Percentiles rank a stretch among this genome's conserved stretches.
phyloP scores from a whole-genome alignment of 192 early-diverging fungal genomes.

The Coemansia sp. region DNA sequence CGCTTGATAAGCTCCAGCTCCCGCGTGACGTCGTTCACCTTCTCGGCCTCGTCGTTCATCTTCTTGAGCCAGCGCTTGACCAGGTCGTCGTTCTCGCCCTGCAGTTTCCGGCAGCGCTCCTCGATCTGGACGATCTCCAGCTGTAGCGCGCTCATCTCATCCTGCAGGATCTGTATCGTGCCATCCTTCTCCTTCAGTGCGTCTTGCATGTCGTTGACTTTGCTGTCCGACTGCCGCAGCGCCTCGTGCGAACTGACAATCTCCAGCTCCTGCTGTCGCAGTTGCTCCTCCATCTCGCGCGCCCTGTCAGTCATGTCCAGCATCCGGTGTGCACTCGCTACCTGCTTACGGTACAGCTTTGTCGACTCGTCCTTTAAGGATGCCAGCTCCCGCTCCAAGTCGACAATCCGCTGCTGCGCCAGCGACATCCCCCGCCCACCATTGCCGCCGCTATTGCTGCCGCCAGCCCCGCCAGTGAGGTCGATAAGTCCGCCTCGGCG shows the following conservation, averaged over 20 bases:
- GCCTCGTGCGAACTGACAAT: constrained; percentile 34
- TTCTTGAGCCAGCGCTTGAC: constrained; percentile 88
- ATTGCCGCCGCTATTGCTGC: constrained; percentile 1
- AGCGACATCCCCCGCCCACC: constrained; percentile 24
- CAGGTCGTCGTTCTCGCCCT: constrained; percentile 78
- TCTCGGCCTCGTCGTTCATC: constrained; percentile 82
- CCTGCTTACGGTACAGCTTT: constrained; percentile 85
- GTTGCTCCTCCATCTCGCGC: constrained; percentile 52
- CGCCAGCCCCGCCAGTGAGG: neutral
- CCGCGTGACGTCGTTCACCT: constrained; percentile 89
- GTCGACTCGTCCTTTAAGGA: constrained; percentile 78
- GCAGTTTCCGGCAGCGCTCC: constrained; percentile 59
- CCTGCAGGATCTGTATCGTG: constrained; percentile 89
- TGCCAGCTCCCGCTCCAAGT: constrained; percentile 70
- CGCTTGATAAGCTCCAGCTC: constrained; percentile 72
- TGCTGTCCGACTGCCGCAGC: constrained; percentile 23
- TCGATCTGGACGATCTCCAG: constrained; percentile 81
- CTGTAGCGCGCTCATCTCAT: constrained; percentile 85
- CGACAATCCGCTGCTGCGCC: constrained; percentile 59
- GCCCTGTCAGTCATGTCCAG: constrained; percentile 77
- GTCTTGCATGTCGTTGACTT: constrained; percentile 27
- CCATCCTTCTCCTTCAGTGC: constrained; percentile 80
- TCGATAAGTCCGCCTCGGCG: too few relatives aligned
- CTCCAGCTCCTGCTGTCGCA: constrained; percentile 57
- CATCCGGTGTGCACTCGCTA: constrained; percentile 85